A percentile compares a stretch with the other conserved stretches of the same genome.
Evolutionary conservation across 176 grass and related monocot species (phyloP).

Genomic region (Lolium perenne): DNA sequence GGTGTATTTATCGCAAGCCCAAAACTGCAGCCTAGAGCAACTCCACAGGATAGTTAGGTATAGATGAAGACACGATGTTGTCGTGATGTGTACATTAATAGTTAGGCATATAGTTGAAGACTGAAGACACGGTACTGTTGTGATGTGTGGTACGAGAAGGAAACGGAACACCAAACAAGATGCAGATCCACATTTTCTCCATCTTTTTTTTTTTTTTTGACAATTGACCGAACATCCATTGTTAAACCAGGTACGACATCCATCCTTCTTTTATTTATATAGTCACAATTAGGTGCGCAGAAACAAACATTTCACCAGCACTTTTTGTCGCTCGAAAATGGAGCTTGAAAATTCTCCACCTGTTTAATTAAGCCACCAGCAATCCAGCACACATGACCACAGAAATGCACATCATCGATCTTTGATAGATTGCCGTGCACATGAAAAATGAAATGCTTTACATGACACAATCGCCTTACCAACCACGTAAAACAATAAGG

Average conservation of each 20-base stretch:
- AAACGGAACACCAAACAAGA: background rate
- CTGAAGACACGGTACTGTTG: background rate
- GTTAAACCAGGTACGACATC: conserved; percentile 14
- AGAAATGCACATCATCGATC: no score
- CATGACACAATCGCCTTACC: no score
- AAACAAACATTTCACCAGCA: conserved; percentile 1
- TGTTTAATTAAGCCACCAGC: no score
- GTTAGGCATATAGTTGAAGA: conserved; percentile 16
- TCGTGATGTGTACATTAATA: background rate
- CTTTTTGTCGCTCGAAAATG: background rate
- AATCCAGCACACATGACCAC: no score
- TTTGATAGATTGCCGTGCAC: no score
- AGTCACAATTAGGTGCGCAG: background rate
- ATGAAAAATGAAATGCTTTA: no score
- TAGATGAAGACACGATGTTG: background rate
- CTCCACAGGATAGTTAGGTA: background rate
- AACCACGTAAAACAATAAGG: background rate
- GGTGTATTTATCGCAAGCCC: no score
- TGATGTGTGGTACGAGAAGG: background rate
- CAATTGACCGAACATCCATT: background rate
- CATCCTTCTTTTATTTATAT: background rate
- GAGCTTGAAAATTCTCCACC: no score
- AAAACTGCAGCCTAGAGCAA: background rate
- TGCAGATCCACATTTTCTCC: background rate
- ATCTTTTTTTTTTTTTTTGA: background rate